Percentiles rank a stretch among this genome's conserved stretches.
Evolutionary conservation across 805 yeast species (phyloP).

Genomic region (Ogataea ramenticola): DNA sequence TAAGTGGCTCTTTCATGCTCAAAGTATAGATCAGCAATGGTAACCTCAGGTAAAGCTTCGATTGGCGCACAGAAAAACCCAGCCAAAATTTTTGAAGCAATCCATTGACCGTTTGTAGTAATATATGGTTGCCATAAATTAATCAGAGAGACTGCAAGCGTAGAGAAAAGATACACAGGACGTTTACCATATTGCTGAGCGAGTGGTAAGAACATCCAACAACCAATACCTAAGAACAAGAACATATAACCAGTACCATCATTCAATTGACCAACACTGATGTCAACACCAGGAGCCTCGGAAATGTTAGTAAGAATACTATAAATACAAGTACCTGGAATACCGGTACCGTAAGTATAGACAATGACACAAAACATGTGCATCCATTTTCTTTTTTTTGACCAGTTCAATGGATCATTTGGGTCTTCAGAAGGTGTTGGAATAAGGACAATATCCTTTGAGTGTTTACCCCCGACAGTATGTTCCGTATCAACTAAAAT

Average conservation of each 20-base stretch:
- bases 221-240: constrained; percentile 33
- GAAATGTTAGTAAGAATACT: constrained; percentile 19
- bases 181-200: constrained; percentile 33
- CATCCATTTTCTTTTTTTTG: constrained; percentile 37
- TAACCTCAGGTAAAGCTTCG: constrained; percentile 43
- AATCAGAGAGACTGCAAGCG: constrained; percentile 22
- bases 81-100: constrained; percentile 21
- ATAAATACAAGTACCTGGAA: constrained; percentile 20
- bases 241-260: constrained; percentile 32
- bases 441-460: constrained; percentile 38
- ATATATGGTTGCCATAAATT: constrained; percentile 28
- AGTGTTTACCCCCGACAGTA: constrained; percentile 4
- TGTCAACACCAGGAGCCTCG: constrained; percentile 12
- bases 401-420: constrained; percentile 67
- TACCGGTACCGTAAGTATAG: constrained; percentile 25
- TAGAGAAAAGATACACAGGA: constrained; percentile 27
- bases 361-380: constrained; percentile 37
- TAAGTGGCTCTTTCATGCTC: constrained; percentile 44
- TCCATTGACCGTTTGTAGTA: constrained; percentile 24
- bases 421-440: constrained; percentile 67
- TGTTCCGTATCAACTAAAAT: constrained; percentile 37
- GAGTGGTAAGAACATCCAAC: constrained; percentile 29
- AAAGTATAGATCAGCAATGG: constrained; percentile 42
- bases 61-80: constrained; percentile 30
- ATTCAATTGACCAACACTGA: constrained; percentile 26